A percentile compares a stretch with the other conserved stretches of the same genome.
phyloP scores from a whole-genome alignment of 176 grass and related monocot species.

The Poa annua region DNA sequence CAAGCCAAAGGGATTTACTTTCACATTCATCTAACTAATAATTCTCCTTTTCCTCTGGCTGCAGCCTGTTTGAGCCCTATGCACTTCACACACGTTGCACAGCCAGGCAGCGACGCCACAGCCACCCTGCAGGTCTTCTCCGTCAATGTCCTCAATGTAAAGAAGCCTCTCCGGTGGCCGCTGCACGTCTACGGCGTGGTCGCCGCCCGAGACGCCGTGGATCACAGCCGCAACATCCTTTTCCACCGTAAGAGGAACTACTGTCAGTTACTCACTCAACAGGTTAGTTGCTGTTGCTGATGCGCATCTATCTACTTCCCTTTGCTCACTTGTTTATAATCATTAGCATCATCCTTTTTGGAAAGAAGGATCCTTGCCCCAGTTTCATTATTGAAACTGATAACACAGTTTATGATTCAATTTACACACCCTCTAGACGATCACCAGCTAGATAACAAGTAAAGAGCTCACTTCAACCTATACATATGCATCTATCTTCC shows the following conservation, averaged over 20 bases:
- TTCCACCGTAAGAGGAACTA: background rate
- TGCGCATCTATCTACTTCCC: background rate
- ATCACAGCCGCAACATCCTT: background rate
- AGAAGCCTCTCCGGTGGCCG: background rate
- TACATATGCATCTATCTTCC: too few species aligned
- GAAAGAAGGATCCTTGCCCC: too few species aligned
- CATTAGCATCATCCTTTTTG: background rate
- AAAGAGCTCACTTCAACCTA: too few species aligned
- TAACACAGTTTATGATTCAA: too few species aligned
- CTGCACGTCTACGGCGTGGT: background rate
- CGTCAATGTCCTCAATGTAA: background rate
- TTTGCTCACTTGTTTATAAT: background rate
- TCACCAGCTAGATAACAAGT: too few species aligned
- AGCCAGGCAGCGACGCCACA: background rate
- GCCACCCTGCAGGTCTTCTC: background rate
- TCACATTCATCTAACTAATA: too few species aligned
- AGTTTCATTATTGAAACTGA: too few species aligned
- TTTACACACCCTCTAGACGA: too few species aligned
- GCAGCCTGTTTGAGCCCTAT: background rate
- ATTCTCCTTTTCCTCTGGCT: background rate
- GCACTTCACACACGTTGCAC: background rate
- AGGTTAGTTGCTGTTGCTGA: background rate
- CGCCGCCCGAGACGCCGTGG: background rate
- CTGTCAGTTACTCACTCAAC: background rate
- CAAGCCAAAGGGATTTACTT: background rate